Evolutionary conservation across 2,329 filamentous ascomycete genomes (phyloP).

Genomic region (Hypoxylon sp.): DNA sequence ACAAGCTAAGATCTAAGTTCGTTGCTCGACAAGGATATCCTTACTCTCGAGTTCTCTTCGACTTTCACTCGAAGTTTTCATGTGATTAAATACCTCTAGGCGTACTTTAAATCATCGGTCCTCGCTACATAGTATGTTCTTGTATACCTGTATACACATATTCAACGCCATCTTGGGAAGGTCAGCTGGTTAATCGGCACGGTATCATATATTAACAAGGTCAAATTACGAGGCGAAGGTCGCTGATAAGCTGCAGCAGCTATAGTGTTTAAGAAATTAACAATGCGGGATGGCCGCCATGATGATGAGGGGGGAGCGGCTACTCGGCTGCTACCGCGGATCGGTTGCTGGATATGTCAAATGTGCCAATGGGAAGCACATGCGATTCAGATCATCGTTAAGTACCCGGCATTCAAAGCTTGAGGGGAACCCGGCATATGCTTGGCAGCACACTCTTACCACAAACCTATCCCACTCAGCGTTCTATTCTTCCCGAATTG

Average conservation of each 20-base stretch:
- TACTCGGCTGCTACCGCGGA: constrained; percentile 23
- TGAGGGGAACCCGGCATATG: constrained; percentile 27
- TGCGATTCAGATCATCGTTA: constrained; percentile 26
- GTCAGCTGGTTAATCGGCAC: constrained; percentile 2
- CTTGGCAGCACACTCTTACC: constrained; percentile 21
- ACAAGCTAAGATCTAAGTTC: neutral
- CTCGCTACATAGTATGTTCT: too few relatives aligned
- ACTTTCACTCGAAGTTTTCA: constrained; percentile 5
- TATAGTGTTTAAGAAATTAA: constrained; percentile 9
- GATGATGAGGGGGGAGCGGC: constrained; percentile 18
- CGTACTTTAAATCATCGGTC: too few relatives aligned
- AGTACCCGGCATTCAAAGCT: constrained; percentile 27
- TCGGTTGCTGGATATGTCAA: constrained; percentile 2
- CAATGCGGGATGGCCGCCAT: constrained; percentile 12
- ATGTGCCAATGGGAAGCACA: constrained; percentile 1
- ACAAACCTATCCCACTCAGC: constrained; percentile 6
- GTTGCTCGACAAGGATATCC: neutral
- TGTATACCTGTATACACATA: neutral
- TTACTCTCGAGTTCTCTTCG: neutral
- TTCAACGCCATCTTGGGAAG: neutral
- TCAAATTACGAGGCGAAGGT: neutral
- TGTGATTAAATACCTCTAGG: too few relatives aligned
- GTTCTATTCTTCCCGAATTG: constrained; percentile 24
- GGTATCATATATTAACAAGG: neutral
- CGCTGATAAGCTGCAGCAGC: constrained; percentile 12